These are phyloP conservation scores for Parafenestella ontariensis DNA, from an alignment of 2,329 filamentous ascomycete species.

Conservation along the genomic window DNA sequence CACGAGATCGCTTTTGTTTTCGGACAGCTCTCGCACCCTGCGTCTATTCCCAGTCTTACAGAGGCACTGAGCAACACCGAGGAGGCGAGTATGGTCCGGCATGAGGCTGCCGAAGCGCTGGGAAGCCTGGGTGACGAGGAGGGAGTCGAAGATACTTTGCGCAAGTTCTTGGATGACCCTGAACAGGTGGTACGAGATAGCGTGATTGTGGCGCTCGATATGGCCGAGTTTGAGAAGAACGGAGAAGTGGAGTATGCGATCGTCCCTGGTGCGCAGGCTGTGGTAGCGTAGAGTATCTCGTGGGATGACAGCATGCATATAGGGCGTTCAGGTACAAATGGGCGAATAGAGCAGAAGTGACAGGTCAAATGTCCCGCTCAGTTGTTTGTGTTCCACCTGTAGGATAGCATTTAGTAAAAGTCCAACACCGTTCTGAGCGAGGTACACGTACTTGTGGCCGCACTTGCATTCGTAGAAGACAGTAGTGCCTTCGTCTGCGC, in stretches of 20 bases:
- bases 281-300: conserved; percentile 29
- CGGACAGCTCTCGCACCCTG: conserved; percentile 92
- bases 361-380: conserved; percentile 53
- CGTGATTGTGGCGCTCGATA: conserved; percentile 92
- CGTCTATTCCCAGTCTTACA: conserved; percentile 90
- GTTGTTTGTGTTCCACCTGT: conserved; percentile 66
- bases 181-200: conserved; percentile 95
- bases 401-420: conserved; percentile 28
- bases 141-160: conserved; percentile 86
- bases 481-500: conserved; percentile 94
- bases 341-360: conserved; percentile 13
- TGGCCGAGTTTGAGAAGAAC: conserved; percentile 95
- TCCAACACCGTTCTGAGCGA: conserved; percentile 2
- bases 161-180: conserved; percentile 83
- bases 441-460: conserved; percentile 73
- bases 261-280: conserved; percentile 64
- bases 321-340: conserved; percentile 32
- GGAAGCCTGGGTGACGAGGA: conserved; percentile 93
- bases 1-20: conserved; percentile 99
- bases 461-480: conserved; percentile 91
- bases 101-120: conserved; percentile 95
- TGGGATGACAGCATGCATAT: conserved; percentile 22
- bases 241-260: conserved; percentile 91
- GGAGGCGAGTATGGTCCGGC: conserved; percentile 95
- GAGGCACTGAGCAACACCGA: conserved; percentile 77